phyloP scores from a whole-genome alignment of 306 rosid species.

The Prunus dulcis region DNA sequence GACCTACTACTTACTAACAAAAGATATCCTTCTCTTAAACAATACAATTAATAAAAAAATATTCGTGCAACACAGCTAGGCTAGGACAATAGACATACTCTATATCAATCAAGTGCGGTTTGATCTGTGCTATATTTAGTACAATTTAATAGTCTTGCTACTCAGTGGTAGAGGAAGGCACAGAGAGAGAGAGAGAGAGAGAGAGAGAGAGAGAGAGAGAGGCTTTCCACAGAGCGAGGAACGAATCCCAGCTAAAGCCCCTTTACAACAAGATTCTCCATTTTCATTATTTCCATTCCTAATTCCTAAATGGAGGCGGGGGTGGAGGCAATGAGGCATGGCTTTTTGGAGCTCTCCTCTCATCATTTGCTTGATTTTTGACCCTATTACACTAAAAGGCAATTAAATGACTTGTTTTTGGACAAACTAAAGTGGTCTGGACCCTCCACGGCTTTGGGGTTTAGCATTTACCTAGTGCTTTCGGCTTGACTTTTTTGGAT shows the following conservation, averaged over 20 bases:
- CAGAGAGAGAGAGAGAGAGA: too few species aligned
- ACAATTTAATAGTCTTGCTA: not conserved
- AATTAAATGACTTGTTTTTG: not conserved
- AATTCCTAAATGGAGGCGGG: constrained; percentile 3
- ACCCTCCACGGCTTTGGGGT: constrained; percentile 1
- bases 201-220: not conserved
- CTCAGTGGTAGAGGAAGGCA: constrained; percentile 10
- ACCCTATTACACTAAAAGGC: not conserved
- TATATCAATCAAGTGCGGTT: constrained; percentile 14
- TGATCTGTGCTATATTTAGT: not conserved
- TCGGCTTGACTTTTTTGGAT: constrained; percentile 22
- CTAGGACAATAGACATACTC: constrained; percentile 16
- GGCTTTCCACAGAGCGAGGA: constrained; percentile 21
- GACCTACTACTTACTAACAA: constrained; percentile 1
- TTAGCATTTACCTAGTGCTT: constrained; percentile 7
- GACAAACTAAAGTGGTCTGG: constrained; percentile 26
- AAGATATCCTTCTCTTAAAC: not conserved
- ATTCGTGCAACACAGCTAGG: constrained; percentile 23
- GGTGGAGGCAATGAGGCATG: constrained; percentile 4
- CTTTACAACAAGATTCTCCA: not conserved
- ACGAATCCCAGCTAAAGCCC: constrained; percentile 13
- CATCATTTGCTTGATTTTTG: constrained; percentile 5
- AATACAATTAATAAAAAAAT: not conserved
- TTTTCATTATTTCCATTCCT: not conserved
- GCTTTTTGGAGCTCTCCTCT: not conserved